These are phyloP conservation scores for Suillus ampliporus DNA, from an alignment of 768 basidiomycete species.

Conservation along the genomic window DNA sequence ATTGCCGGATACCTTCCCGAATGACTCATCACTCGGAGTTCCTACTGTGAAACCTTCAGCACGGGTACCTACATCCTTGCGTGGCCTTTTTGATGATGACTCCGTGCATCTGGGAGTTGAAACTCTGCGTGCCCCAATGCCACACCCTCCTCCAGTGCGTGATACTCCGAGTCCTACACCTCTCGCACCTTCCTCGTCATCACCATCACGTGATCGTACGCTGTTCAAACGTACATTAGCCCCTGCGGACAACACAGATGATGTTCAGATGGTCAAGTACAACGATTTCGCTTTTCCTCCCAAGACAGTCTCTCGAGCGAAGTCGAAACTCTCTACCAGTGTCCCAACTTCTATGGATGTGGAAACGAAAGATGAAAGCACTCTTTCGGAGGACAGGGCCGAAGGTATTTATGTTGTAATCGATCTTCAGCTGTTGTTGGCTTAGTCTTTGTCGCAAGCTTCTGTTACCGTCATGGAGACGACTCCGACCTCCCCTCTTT, in stretches of 20 bases:
- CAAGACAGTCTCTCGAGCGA: constrained; percentile 37
- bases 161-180: constrained; percentile 35
- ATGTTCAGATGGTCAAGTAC: constrained; percentile 49
- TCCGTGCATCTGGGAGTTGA: constrained; percentile 38
- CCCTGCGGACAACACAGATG: constrained; percentile 42
- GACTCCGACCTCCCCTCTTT: constrained; percentile 40
- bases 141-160: constrained; percentile 33
- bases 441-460: constrained; percentile 49
- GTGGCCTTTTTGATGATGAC: constrained; percentile 76
- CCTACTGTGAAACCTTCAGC: constrained; percentile 56
- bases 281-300: constrained; percentile 61
- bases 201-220: constrained; percentile 43
- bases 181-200: constrained; percentile 35
- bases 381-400: constrained; percentile 5
- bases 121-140: constrained; percentile 47
- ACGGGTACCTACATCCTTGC: constrained; percentile 78
- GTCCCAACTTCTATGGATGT: constrained; percentile 18
- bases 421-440: constrained; percentile 18
- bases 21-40: constrained; percentile 28
- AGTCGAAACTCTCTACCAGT: constrained; percentile 37
- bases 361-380: constrained; percentile 31
- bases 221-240: constrained; percentile 36
- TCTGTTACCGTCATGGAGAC: constrained; percentile 62
- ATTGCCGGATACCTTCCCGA: constrained; percentile 18
- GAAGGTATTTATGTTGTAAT: constrained; percentile 3